A percentile compares a stretch with the other conserved stretches of the same genome.
Evolutionary conservation across 352 stramenopile genomes (phyloP).

Genomic region (Pythium coloratum): DNA sequence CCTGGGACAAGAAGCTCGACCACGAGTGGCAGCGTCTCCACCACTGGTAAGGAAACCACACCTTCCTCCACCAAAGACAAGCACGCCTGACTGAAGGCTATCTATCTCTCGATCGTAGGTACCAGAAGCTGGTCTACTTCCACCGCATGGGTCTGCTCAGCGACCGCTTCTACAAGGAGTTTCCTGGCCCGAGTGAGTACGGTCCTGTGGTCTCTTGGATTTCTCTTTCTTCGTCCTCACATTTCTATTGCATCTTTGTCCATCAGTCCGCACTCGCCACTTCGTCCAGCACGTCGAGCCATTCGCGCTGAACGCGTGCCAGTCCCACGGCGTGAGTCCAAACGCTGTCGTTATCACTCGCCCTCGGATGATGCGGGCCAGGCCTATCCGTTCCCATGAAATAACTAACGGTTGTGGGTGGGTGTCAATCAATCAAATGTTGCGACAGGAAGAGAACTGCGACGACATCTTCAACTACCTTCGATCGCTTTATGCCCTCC

Average conservation of each 20-base stretch:
- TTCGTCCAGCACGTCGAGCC: conserved; percentile 71
- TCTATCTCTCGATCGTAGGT: conserved; percentile 32
- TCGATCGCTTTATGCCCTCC: conserved; percentile 51
- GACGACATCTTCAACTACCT: conserved; percentile 66
- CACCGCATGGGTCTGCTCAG: conserved; percentile 67
- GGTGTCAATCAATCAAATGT: no score
- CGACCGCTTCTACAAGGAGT: conserved; percentile 64
- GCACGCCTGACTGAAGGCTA: neutral
- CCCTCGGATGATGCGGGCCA: neutral
- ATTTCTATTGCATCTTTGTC: neutral
- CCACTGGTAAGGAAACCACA: conserved; percentile 41
- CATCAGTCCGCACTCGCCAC: conserved; percentile 44
- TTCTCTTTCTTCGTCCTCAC: neutral
- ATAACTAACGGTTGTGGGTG: no score
- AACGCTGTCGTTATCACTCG: neutral
- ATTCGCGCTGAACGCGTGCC: conserved; percentile 55
- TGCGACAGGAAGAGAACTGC: conserved; percentile 49
- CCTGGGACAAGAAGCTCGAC: conserved; percentile 60
- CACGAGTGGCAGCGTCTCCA: conserved; percentile 62
- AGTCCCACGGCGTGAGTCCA: conserved; percentile 46
- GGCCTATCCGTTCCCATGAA: no score
- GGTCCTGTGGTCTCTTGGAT: neutral
- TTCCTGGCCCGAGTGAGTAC: conserved; percentile 49
- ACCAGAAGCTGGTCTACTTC: conserved; percentile 74
- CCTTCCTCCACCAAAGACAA: neutral